Conservation (phyloP, 257 asterid species). For the Gentiana macrophylla region DNA sequence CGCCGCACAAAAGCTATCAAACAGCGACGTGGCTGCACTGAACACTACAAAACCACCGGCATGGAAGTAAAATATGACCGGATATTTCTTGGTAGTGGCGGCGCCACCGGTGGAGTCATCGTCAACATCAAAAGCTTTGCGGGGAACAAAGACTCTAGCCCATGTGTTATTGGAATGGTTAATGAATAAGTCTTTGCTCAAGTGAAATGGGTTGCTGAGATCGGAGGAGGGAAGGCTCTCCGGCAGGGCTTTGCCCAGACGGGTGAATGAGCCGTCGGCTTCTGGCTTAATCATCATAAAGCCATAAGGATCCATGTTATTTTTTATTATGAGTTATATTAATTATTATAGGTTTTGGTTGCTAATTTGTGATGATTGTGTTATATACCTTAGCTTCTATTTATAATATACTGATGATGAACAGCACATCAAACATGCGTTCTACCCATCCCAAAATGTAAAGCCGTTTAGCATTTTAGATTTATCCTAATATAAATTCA, state of each 20-base stretch:
- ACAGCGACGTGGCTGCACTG: constrained; percentile 4
- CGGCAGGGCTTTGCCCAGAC: neutral
- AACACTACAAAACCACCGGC: constrained; percentile 18
- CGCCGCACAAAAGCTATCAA: constrained; percentile 8
- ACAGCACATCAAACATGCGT: too few species aligned
- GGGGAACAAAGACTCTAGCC: constrained; percentile 30
- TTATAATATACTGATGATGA: too few species aligned
- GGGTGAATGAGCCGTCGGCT: constrained; percentile 29
- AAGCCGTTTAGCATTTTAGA: too few species aligned
- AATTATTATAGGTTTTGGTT: too few species aligned
- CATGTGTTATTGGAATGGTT: constrained; percentile 17
- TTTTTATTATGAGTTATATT: constrained; percentile 3
- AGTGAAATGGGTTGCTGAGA: constrained; percentile 10
- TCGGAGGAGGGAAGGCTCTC: constrained; percentile 11
- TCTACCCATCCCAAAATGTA: too few species aligned
- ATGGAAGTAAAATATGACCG: constrained; percentile 19
- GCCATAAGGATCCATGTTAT: constrained; percentile 23
- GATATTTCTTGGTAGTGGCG: constrained; percentile 10
- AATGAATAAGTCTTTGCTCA: constrained; percentile 28
- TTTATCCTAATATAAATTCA: too few species aligned
- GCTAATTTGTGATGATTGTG: too few species aligned
- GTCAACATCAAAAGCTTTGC: neutral
- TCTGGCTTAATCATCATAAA: constrained; percentile 18
- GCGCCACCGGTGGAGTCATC: too few species aligned
- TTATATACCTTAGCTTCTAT: too few species aligned